These are phyloP conservation scores for Nicotiana knightiana DNA, from an alignment of 257 asterid species.

Conservation along the genomic window DNA sequence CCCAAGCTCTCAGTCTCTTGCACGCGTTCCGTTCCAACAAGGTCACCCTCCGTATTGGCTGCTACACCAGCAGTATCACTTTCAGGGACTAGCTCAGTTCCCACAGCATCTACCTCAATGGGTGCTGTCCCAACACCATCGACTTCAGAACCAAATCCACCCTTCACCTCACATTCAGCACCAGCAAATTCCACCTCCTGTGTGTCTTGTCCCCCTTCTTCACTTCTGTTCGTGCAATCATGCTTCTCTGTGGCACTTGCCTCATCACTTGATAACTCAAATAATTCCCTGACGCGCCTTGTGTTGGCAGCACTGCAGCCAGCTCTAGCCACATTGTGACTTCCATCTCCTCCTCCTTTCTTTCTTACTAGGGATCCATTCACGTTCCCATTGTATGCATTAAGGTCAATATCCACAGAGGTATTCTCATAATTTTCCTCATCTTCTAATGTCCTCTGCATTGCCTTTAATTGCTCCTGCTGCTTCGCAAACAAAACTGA, in stretches of 20 bases:
- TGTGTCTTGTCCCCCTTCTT: slow-evolving; percentile 53
- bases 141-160: slow-evolving; percentile 80
- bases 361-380: slow-evolving; percentile 25
- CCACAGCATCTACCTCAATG: slow-evolving; percentile 41
- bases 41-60: slow-evolving; percentile 31
- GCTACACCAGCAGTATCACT: slow-evolving; percentile 41
- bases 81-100: slow-evolving; percentile 55
- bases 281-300: slow-evolving; percentile 28
- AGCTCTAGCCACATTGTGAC: slow-evolving; percentile 29
- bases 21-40: slow-evolving; percentile 53
- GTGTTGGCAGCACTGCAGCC: slow-evolving; percentile 24
- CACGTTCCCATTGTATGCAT: slow-evolving; percentile 24
- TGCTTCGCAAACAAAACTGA: slow-evolving; percentile 70
- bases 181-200: slow-evolving; percentile 73
- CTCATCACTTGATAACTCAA: slow-evolving; percentile 56
- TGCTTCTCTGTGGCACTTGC: slow-evolving; percentile 76
- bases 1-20: slow-evolving; percentile 62
- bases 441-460: slow-evolving; percentile 94
- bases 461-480: slow-evolving; percentile 91
- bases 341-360: slow-evolving; percentile 28
- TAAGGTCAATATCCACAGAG: slow-evolving; percentile 58
- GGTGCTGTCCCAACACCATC: slow-evolving; percentile 46
- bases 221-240: slow-evolving; percentile 57
- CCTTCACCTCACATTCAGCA: slow-evolving; percentile 34
- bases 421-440: slow-evolving; percentile 71